Conservation (phyloP, 805 yeast species). For the Pichia exigua region DNA sequence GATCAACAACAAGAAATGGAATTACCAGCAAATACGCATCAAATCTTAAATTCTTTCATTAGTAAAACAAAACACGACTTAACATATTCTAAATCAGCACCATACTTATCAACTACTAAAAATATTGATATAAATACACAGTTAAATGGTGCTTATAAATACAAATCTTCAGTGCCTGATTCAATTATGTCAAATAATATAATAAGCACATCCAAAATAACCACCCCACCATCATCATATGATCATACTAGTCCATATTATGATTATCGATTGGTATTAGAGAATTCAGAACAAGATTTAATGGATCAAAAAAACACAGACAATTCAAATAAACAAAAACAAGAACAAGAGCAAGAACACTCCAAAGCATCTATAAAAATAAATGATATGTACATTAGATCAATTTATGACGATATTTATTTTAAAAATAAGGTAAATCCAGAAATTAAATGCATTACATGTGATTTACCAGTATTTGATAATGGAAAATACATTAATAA, state of each 20-base stretch:
- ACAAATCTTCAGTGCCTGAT: not conserved
- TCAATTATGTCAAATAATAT: not conserved
- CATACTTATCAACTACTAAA: not conserved
- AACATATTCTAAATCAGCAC: not conserved
- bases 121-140: not conserved
- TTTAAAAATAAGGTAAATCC: not conserved
- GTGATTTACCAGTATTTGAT: not conserved
- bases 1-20: not conserved
- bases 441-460: not conserved
- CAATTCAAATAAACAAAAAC: not conserved
- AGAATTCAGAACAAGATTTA: not conserved
- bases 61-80: not conserved
- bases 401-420: not conserved
- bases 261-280: constrained; percentile 3
- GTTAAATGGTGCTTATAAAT: no score
- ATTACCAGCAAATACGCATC: not conserved
- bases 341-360: not conserved
- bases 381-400: constrained; percentile 2
- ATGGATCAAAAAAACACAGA: not conserved
- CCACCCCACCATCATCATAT: constrained; percentile 4
- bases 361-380: not conserved
- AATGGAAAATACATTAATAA: not conserved
- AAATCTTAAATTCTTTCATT: not conserved
- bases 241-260: constrained; percentile 5
- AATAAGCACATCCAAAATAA: not conserved